Conservation (phyloP, 176 grass and related monocot genomes). For the Guadua angustifolia region DNA sequence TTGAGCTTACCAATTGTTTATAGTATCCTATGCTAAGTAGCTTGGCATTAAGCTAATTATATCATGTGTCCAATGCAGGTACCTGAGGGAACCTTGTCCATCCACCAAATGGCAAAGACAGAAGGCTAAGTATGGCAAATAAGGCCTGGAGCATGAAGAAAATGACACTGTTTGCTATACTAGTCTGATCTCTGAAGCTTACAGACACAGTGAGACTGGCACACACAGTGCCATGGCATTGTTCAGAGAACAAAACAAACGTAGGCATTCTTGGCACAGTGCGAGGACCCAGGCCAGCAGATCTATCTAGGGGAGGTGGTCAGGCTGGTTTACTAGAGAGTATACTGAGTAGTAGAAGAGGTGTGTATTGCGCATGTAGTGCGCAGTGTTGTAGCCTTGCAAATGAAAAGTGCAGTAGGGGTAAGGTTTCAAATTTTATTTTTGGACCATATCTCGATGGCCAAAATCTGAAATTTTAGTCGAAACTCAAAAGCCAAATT, state of each 20-base stretch:
- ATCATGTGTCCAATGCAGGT: background rate
- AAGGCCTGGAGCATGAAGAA: background rate
- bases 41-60: background rate
- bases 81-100: background rate
- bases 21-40: background rate
- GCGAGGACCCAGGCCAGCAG: background rate
- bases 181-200: background rate
- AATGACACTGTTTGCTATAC: background rate
- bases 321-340: background rate
- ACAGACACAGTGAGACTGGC: conserved; percentile 15
- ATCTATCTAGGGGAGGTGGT: conserved; percentile 38
- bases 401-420: background rate
- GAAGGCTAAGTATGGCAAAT: background rate
- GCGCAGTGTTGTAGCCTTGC: background rate
- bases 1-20: background rate
- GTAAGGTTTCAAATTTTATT: too few relatives aligned
- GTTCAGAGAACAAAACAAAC: conserved; percentile 18
- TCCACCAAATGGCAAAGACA: conserved; percentile 3
- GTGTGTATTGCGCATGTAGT: background rate
- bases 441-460: too few relatives aligned
- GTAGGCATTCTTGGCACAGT: background rate
- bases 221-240: conserved; percentile 34
- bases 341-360: background rate
- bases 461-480: too few relatives aligned
- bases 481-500: too few relatives aligned